Evolutionary conservation across 805 yeast genomes (phyloP).

Genomic region (Yueomyces sp.): DNA sequence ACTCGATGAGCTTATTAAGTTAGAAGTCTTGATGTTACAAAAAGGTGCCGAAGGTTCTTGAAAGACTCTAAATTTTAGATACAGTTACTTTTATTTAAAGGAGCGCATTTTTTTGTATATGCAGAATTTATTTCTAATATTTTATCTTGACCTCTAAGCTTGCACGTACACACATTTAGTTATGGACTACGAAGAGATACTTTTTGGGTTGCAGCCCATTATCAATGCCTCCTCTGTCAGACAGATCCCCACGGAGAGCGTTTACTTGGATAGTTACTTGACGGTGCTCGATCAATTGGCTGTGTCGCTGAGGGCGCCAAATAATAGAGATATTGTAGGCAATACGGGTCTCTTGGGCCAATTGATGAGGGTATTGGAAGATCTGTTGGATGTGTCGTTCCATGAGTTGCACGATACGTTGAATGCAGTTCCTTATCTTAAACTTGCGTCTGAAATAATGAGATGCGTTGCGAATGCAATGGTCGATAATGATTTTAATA

Average conservation of each 20-base stretch:
- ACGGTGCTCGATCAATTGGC: conserved; percentile 20
- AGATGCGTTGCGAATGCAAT: conserved; percentile 23
- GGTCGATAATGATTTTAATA: conserved; percentile 20
- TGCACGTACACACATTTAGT: too few relatives aligned
- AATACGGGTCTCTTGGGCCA: conserved; percentile 15
- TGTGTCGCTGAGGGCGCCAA: conserved; percentile 16
- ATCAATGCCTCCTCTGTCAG: conserved; percentile 8
- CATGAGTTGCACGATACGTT: not conserved
- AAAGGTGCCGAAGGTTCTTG: too few relatives aligned
- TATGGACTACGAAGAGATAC: conserved; percentile 24
- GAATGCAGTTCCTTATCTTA: conserved; percentile 4
- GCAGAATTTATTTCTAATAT: too few relatives aligned
- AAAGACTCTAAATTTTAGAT: too few relatives aligned
- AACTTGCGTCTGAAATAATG: conserved; percentile 16
- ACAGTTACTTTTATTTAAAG: too few relatives aligned
- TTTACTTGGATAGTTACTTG: conserved; percentile 9
- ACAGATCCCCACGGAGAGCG: conserved; percentile 11
- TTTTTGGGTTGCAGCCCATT: conserved; percentile 21
- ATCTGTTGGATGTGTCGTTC: conserved; percentile 7
- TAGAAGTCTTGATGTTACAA: too few relatives aligned
- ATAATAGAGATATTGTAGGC: conserved; percentile 19
- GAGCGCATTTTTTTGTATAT: too few relatives aligned
- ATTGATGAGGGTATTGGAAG: conserved; percentile 8
- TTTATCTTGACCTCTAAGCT: too few relatives aligned
- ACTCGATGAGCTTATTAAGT: too few relatives aligned